Evolutionary conservation across 768 basidiomycete genomes (phyloP), one percentile per base, ranked within the genome.

Genomic region (Lentinula edodes): DNA sequence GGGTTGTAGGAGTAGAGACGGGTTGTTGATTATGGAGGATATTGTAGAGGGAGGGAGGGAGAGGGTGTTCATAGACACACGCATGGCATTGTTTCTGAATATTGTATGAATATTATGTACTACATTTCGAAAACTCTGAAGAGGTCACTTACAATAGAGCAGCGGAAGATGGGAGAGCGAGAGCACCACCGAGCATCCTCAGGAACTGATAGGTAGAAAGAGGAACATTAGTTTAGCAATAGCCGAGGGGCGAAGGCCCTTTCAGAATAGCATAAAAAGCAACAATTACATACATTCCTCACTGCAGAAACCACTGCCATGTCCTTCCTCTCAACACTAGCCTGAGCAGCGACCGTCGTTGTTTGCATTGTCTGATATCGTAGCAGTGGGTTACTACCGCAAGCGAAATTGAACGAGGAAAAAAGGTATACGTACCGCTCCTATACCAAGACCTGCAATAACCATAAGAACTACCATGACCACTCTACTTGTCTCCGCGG

Each of bases 331-430:
- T 82, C 72, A 0, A 91, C 90, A 35, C 87, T 86, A 0, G 89
- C 88, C 68, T 92, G 90, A 8, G 83, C 86, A 0, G 87, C 87
- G 3, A 89, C 83, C 0, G 87, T 89, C 0, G 86, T 88, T 0
- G 86, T 88, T 68, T 83, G 82, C 13, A 82, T 65, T 0, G 83
- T 85, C 82, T 85, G 52, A 20, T 3, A 53, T 16, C 13, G 0
- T 9, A 23, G 1, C 28, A 39, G 38, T 9, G 1, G 38, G 28
- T 28, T 28, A 28, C 2, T 9, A 39, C 13, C 3, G 38, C 38
- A 36, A 13, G 6, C 15, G 28, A 6, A 16, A 18, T 38, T 12
- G 34, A 6, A 36, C 7, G 9, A 13, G 35, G 15, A 8, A 32
- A 18, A 2, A 16, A 7, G 42, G 23, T 10, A 9, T 35, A 16